Conservation (phyloP, 2,329 filamentous ascomycete genomes). For the Pseudogymnoascus sp. region DNA sequence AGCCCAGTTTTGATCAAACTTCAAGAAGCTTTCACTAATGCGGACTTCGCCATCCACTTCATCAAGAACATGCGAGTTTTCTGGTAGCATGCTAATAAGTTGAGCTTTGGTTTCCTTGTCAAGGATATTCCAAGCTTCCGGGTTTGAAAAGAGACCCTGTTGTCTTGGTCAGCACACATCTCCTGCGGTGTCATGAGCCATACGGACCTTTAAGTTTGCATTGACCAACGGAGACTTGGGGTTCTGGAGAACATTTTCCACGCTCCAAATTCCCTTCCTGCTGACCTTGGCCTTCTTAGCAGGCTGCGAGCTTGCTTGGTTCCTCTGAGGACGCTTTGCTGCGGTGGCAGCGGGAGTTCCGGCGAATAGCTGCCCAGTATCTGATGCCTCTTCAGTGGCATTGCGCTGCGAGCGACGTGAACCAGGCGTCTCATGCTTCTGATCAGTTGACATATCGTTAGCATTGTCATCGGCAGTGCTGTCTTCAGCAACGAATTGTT, state of each 20-base stretch:
- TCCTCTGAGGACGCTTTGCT: not conserved
- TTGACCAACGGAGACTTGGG: conserved; percentile 5
- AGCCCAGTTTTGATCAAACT: conserved; percentile 40
- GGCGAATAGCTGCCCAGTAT: not conserved
- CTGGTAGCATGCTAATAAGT: conserved; percentile 31
- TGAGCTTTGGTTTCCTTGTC: conserved; percentile 34
- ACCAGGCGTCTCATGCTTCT: conserved; percentile 1
- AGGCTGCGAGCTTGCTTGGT: not conserved
- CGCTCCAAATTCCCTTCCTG: conserved; percentile 1
- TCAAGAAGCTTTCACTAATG: conserved; percentile 29
- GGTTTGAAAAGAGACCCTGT: conserved; percentile 32
- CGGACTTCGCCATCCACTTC: conserved; percentile 6
- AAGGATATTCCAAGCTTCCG: conserved; percentile 33
- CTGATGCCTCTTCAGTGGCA: not conserved
- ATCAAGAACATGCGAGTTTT: conserved; percentile 26
- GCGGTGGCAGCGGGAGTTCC: not conserved
- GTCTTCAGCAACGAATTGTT: not conserved
- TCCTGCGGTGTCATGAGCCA: not conserved
- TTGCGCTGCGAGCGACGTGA: not conserved
- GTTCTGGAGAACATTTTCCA: conserved; percentile 8
- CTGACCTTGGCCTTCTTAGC: not conserved
- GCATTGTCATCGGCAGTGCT: not conserved
- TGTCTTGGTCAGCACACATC: not conserved
- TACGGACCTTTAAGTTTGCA: not conserved
- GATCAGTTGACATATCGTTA: not conserved